These are phyloP conservation scores for Colletotrichum noveboracense DNA, from an alignment of 2,329 filamentous ascomycete species.

Conservation along the genomic window DNA sequence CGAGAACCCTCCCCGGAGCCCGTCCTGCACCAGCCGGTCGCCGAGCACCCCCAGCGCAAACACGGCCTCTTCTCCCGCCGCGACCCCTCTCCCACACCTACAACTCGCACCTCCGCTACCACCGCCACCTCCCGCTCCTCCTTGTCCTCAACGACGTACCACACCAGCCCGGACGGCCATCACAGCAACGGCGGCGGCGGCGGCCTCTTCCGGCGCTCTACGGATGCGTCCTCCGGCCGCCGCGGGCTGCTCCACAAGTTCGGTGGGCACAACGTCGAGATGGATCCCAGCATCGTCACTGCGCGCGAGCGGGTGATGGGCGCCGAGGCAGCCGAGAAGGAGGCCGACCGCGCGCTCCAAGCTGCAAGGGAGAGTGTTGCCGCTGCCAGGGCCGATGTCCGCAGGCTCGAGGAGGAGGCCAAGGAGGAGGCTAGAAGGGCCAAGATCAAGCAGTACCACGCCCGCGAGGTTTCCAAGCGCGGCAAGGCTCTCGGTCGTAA, in stretches of 20 bases:
- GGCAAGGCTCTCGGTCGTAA: slow-evolving; percentile 73
- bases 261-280: slow-evolving; percentile 48
- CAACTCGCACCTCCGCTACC: slow-evolving; percentile 28
- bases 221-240: slow-evolving; percentile 31
- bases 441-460: slow-evolving; percentile 72
- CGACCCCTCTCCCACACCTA: slow-evolving; percentile 26
- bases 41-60: slow-evolving; percentile 27
- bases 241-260: slow-evolving; percentile 49
- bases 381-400: slow-evolving; percentile 68
- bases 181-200: slow-evolving; percentile 15
- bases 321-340: slow-evolving; percentile 68
- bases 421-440: slow-evolving; percentile 68
- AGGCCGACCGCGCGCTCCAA: slow-evolving; percentile 68
- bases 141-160: slow-evolving; percentile 22
- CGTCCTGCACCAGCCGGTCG: slow-evolving; percentile 31
- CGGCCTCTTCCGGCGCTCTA: slow-evolving; percentile 31
- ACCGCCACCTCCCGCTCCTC: slow-evolving; percentile 24
- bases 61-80: slow-evolving; percentile 43
- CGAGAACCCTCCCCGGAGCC: slow-evolving; percentile 32
- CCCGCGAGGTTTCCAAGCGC: slow-evolving; percentile 68
- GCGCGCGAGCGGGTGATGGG: slow-evolving; percentile 66
- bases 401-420: slow-evolving; percentile 68
- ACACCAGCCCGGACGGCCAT: slow-evolving; percentile 24
- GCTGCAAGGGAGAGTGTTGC: slow-evolving; percentile 63
- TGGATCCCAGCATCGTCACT: slow-evolving; percentile 67